Conservation (phyloP, 371 early-diverging fungal genomes). For the Thermomucor indicae-seudaticae region DNA sequence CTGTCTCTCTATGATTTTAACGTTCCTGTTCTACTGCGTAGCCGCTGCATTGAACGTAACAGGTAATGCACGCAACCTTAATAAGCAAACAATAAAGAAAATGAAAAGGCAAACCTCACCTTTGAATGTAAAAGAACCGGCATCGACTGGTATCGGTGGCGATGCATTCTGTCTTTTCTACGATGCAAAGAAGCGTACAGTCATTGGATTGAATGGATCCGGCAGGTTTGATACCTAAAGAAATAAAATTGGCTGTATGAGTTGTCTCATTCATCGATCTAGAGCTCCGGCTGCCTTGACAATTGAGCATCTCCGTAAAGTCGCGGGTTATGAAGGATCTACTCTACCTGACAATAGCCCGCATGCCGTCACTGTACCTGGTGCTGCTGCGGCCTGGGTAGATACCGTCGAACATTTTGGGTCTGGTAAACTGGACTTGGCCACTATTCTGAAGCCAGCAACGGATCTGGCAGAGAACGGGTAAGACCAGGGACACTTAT, state of each 20-base stretch:
- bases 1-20: constrained; percentile 1
- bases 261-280: neutral
- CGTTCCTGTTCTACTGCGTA: constrained; percentile 1
- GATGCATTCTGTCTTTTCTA: constrained; percentile 87
- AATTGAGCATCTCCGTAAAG: constrained; percentile 33
- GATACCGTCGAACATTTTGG: constrained; percentile 74
- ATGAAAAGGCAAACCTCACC: neutral
- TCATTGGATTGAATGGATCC: constrained; percentile 70
- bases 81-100: neutral
- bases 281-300: constrained; percentile 63
- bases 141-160: constrained; percentile 90
- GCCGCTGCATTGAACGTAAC: constrained; percentile 68
- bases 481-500: constrained; percentile 19
- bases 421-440: constrained; percentile 54
- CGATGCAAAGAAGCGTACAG: constrained; percentile 54
- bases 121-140: constrained; percentile 56
- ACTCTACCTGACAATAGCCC: constrained; percentile 44
- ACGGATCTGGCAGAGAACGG: constrained; percentile 72
- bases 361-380: constrained; percentile 77
- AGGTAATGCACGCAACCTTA: too few species aligned
- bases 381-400: constrained; percentile 79
- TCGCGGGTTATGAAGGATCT: constrained; percentile 23
- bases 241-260: neutral
- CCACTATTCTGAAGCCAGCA: constrained; percentile 65
- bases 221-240: constrained; percentile 42